Evolutionary conservation across 2,329 filamentous ascomycete genomes (phyloP), one percentile per base, ranked within the genome.

Genomic region (Pseudogymnoascus sp.): DNA sequence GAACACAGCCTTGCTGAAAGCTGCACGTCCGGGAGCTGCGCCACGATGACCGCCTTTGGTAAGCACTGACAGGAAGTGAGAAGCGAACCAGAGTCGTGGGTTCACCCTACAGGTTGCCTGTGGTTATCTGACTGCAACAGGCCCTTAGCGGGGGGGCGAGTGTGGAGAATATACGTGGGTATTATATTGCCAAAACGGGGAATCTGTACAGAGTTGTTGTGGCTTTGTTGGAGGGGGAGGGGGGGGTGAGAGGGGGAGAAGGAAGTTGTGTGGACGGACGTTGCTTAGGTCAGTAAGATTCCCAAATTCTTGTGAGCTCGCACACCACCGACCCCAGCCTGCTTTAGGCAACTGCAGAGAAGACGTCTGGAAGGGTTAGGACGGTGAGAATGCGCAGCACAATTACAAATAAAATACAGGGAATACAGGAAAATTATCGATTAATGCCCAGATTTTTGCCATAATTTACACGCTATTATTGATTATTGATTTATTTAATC

Each of bases 41-140:
- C 47, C 47, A 53, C 47, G 47, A 53, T 53, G 47, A 6, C 47
- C 47, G 14, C 24, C 47, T 53, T 26, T 53, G 47, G 24, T 53
- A 53, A 53, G 47, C 47, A 53, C 47, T 53, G 47, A 53, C n/a
- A 53, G 47, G 47, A 53, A 29, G 47, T 53, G 47, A 53, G 47
- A 53, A 53, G 47, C 47, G 47, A 53, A 53, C 24, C 47, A 53
- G 24, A 31, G 47, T 53, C 24, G 47, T 53, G 47, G 47, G 47
- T 53, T 4, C 47, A 53, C 24, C 44, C 44, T 53, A 53, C 44
- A 53, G 26, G 47, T 53, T 29, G 44, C 44, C 24, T 14, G 42
- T 8, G 19, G 24, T 3, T 31, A 1, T 7, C 24, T 53, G 47
- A 53, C 24, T 53, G 47, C 47, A 53, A 53, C 8, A 53, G 47